Base-by-base conservation (phyloP, 1,284 basidiomycete genomes). In the Omphalotus olearius region DNA sequence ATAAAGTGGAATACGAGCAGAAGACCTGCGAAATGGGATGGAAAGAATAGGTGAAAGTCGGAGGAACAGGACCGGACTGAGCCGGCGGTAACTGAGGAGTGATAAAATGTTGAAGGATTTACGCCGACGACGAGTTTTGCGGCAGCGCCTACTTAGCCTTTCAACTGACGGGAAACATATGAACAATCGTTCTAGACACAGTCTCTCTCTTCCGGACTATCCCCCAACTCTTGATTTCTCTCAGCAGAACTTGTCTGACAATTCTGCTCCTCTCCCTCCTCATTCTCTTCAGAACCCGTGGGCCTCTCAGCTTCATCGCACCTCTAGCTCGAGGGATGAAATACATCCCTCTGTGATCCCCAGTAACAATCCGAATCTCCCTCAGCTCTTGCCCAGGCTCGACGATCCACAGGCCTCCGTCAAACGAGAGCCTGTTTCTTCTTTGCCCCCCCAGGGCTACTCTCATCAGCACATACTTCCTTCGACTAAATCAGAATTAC, bases 311-410 rank as follows among this genome's bases (percentile, higher is more conserved):
- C 6, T 49, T 45, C 68, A 64, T 56, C 66, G 60, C 47, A 70
- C 70, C 0, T 72, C 72, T 17, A 65, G 59, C 50, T 71, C 71
- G 0, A 63, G 71, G 59, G 69, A 72, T 47, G 71, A 74, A 13
- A 50, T 66, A 14, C 63, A 60, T 44, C 63, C 61, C 18, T 41
- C 59, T 52, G 39, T 42, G 5, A 41, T 20, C 18, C 26, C 17
- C 14, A 37, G 53, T 52, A 23, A 14, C 54, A 44, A 56, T 53
- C 64, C 13, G 56, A 40, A 59, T 16, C 62, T 58, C 4, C 59
- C 59, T 18, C 58, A 52, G 41, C 59, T 58, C 43, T 56, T 59
- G 36, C 50, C 44, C 6, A 41, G 44, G 33, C 50, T 42, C 20
- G 36, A 46, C 39, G 26, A 39, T 20, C 35, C 45, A 33, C 38